Evolutionary conservation across 257 asterid genomes (phyloP).

Genomic region (Solanum sitiens): DNA sequence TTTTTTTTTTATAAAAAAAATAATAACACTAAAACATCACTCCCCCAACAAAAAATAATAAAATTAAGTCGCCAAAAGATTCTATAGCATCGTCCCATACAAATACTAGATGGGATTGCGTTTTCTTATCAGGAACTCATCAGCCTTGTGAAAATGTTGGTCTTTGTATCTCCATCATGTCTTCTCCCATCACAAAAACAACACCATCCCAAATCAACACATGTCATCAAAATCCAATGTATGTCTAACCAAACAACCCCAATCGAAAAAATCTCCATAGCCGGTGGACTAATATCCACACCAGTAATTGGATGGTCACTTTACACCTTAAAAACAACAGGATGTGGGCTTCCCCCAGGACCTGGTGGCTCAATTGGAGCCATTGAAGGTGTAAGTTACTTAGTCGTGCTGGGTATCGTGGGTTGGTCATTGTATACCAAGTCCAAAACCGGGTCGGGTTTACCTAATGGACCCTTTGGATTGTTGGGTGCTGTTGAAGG

Average conservation of each 20-base stretch:
- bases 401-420: conserved; percentile 61
- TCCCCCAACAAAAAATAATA: too few relatives aligned
- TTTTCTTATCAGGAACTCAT: neutral
- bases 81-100: neutral
- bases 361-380: conserved; percentile 88
- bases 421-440: conserved; percentile 85
- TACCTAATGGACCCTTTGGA: conserved; percentile 82
- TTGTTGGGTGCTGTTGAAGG: conserved; percentile 92
- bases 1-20: too few relatives aligned
- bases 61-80: too few relatives aligned
- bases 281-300: conserved; percentile 48
- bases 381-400: conserved; percentile 85
- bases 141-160: conserved; percentile 2
- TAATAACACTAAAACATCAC: neutral
- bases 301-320: conserved; percentile 94
- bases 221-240: conserved; percentile 18
- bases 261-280: conserved; percentile 36
- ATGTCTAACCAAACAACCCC: conserved; percentile 45
- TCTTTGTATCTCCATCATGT: conserved; percentile 8
- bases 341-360: conserved; percentile 95
- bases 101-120: neutral
- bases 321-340: conserved; percentile 74
- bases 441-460: conserved; percentile 73
- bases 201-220: neutral
- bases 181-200: neutral